These are phyloP conservation scores for Xylaria castorea DNA, from an alignment of 495 filamentous ascomycete species.

Conservation along the genomic window DNA sequence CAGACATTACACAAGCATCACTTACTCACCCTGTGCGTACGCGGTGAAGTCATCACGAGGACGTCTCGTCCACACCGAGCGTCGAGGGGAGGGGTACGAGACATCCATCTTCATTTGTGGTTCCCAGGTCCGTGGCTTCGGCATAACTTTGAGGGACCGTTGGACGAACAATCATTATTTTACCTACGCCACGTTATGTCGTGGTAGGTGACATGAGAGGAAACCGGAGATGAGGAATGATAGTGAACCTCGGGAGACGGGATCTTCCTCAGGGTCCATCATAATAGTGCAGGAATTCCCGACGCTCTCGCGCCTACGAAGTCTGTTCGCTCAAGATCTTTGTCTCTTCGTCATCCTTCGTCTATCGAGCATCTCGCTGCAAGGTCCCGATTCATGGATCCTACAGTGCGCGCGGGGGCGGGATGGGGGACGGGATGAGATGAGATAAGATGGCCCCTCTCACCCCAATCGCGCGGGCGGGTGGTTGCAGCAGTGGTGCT, in stretches of 20 bases:
- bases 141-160: constrained; percentile 39
- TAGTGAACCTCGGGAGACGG: neutral
- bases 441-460: constrained; percentile 3
- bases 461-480: neutral
- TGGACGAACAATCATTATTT: constrained; percentile 28
- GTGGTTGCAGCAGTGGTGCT: constrained; percentile 17
- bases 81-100: neutral
- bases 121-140: constrained; percentile 42
- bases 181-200: constrained; percentile 22
- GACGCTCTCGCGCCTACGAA: neutral
- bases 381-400: constrained; percentile 24
- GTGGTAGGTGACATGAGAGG: constrained; percentile 14
- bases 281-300: neutral
- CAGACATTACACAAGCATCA: constrained; percentile 10
- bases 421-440: neutral
- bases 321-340: constrained; percentile 10
- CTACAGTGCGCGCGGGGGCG: constrained; percentile 20
- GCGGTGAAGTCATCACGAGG: constrained; percentile 20
- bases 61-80: constrained; percentile 7
- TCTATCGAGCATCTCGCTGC: constrained; percentile 23
- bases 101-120: constrained; percentile 1
- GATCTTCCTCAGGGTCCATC: neutral
- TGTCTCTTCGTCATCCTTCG: constrained; percentile 14
- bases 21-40: neutral
- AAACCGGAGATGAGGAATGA: constrained; percentile 20